Percentiles rank a stretch among this genome's conserved stretches.
Conservation (phyloP, 192 early-diverging fungal genomes). For the Backusella parvicylindrica region DNA sequence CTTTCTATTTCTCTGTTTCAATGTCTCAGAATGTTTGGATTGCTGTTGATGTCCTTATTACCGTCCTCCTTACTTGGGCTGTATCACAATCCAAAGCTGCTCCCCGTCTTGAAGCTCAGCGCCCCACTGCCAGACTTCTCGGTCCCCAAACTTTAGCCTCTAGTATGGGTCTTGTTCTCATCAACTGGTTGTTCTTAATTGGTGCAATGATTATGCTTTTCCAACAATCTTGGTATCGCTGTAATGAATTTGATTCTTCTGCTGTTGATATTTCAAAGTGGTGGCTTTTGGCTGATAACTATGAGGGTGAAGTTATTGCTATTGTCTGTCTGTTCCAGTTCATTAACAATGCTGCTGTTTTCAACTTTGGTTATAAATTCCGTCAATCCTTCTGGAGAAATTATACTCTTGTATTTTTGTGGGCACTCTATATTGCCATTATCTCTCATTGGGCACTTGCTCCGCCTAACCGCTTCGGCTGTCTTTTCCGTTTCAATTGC, state of each 20-base stretch:
- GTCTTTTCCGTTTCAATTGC: slow-evolving; percentile 58
- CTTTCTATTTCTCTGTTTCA: slow-evolving; percentile 65
- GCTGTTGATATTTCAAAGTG: slow-evolving; percentile 60
- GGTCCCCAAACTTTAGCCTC: slow-evolving; percentile 68
- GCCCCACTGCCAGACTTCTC: slow-evolving; percentile 69
- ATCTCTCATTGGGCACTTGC: slow-evolving; percentile 56
- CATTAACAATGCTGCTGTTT: slow-evolving; percentile 60
- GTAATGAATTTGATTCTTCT: slow-evolving; percentile 65
- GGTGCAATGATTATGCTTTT: slow-evolving; percentile 49
- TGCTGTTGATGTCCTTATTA: slow-evolving; percentile 64
- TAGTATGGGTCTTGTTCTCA: slow-evolving; percentile 55
- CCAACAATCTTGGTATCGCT: slow-evolving; percentile 56
- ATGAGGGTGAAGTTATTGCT: slow-evolving; percentile 53
- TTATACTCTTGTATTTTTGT: slow-evolving; percentile 49
- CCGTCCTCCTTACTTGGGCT: slow-evolving; percentile 57
- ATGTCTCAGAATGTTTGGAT: slow-evolving; percentile 67
- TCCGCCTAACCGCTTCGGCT: slow-evolving; percentile 68
- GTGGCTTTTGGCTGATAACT: slow-evolving; percentile 77
- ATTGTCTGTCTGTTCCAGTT: slow-evolving; percentile 64
- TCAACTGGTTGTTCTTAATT: slow-evolving; percentile 62
- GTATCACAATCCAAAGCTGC: slow-evolving; percentile 60
- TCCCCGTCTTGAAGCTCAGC: slow-evolving; percentile 39
- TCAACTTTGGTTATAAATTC: slow-evolving; percentile 65
- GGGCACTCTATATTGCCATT: slow-evolving; percentile 44
- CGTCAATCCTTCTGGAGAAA: slow-evolving; percentile 58